A percentile compares a stretch with the other conserved stretches of the same genome.
phyloP scores from a whole-genome alignment of 495 filamentous ascomycete genomes.

The Evansstolkia leycettana region DNA sequence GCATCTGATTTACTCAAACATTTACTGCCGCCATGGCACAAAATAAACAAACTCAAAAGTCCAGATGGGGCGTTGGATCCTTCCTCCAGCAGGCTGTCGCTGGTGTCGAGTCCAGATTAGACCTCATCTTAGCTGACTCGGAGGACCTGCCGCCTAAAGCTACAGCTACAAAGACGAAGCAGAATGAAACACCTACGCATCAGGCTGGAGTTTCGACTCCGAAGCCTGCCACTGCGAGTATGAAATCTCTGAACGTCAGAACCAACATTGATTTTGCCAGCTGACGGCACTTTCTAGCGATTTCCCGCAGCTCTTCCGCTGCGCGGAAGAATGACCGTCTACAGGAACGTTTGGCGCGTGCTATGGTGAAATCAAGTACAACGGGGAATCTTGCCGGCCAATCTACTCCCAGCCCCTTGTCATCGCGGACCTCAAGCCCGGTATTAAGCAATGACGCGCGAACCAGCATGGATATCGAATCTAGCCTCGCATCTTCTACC shows the following conservation, averaged over 20 bases:
- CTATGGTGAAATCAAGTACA: constrained; percentile 37
- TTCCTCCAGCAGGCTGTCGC: constrained; percentile 88
- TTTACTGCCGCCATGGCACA: constrained; percentile 23
- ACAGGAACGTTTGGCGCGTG: constrained; percentile 73
- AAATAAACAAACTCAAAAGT: constrained; percentile 17
- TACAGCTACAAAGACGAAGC: constrained; percentile 12
- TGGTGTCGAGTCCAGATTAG: constrained; percentile 83
- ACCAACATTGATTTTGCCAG: too few relatives aligned
- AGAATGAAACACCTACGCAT: too few relatives aligned
- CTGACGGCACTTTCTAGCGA: constrained; percentile 20
- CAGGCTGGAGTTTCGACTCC: too few relatives aligned
- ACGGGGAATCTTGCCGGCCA: constrained; percentile 14
- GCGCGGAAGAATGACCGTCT: constrained; percentile 59
- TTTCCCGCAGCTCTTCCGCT: constrained; percentile 40
- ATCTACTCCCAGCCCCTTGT: constrained; percentile 21
- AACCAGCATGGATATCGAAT: constrained; percentile 27
- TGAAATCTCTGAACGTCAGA: neutral
- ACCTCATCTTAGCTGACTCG: constrained; percentile 79
- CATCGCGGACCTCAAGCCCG: constrained; percentile 24
- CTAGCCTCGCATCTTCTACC: constrained; percentile 11
- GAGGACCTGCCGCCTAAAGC: constrained; percentile 28
- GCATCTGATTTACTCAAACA: too few relatives aligned
- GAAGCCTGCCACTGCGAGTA: constrained; percentile 9
- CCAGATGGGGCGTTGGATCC: constrained; percentile 48
- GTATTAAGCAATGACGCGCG: constrained; percentile 21